Evolutionary conservation across 2,329 filamentous ascomycete genomes (phyloP), one percentile per base, ranked within the genome.

Genomic region (Malbranchea cinnamomea): DNA sequence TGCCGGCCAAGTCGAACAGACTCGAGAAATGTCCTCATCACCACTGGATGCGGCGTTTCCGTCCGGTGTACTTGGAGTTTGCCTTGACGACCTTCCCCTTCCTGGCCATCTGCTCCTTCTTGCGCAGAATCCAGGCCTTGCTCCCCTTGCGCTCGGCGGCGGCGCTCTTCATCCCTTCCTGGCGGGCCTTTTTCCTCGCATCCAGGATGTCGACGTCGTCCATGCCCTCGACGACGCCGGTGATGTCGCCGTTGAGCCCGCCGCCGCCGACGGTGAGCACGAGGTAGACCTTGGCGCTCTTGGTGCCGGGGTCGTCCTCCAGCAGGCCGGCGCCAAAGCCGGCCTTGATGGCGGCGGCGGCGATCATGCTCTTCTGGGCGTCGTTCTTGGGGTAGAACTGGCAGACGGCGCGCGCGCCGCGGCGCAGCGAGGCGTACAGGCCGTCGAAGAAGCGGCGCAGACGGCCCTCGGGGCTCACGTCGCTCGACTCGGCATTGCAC

Each of bases 301-400:
- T 98, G 21, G 89, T 98, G 24, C 84, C 87, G 0, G 81, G 81
- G 52, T 95, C 87, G 55, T 98, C 89, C 55, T 95, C 87, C 27
- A 98, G 62, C 19, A 98, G 68, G 59, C 89, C 89, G 0, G 89
- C 89, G 27, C 89, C 87, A 47, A 98, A 98, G 0, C 89, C 89
- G 2, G 89, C 89, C 49, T 80, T 84, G 37, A 95, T 78, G 0
- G 89, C 89, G 0, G 89, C 89, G 35, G 71, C 68, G 30, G 77
- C 82, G 42, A 98, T 92, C 85, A 98, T 93, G 47, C 70, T 74
- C 48, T 85, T 72, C 60, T 98, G 89, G 38, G 71, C 66, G 43
- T 91, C 79, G 52, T 98, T 95, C 60, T 93, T 93, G 2, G 89
- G 89, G 53, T 98, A 98, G 55, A 98, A 98, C 49, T 98, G 89